Percentiles rank a stretch among this genome's conserved stretches.
phyloP scores from a whole-genome alignment of 75 land plant genomes.

The Cryptomeria japonica region DNA sequence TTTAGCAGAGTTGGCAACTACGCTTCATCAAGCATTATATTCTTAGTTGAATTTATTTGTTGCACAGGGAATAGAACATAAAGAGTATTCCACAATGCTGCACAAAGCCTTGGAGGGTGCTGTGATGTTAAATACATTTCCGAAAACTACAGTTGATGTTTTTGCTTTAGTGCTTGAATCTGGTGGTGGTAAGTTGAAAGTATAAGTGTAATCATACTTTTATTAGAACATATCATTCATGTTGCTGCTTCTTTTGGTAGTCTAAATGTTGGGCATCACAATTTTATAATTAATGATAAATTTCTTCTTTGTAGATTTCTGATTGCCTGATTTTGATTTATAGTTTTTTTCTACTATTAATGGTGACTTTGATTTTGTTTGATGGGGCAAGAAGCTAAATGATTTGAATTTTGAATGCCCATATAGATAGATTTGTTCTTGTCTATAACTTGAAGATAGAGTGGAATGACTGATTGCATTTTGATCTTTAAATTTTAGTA shows the following conservation, averaged over 20 bases:
- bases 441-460: not conserved
- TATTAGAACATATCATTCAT: not conserved
- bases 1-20: not conserved
- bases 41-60: not conserved
- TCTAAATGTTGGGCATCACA: not conserved
- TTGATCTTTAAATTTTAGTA: not conserved
- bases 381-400: not conserved
- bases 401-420: not conserved
- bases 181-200: constrained; percentile 70
- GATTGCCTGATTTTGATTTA: not conserved
- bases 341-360: not conserved
- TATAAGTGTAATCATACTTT: not conserved
- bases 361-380: not conserved
- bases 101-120: constrained; percentile 95
- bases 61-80: constrained; percentile 69
- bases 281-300: not conserved
- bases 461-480: not conserved
- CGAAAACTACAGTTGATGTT: constrained; percentile 98
- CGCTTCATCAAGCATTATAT: not conserved
- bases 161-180: constrained; percentile 97
- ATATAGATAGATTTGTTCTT: not conserved
- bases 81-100: constrained; percentile 82
- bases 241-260: not conserved
- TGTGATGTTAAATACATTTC: constrained; percentile 83
- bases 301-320: not conserved